Base-by-base conservation (phyloP, 768 basidiomycete genomes). In the Psilocybe azurescens region DNA sequence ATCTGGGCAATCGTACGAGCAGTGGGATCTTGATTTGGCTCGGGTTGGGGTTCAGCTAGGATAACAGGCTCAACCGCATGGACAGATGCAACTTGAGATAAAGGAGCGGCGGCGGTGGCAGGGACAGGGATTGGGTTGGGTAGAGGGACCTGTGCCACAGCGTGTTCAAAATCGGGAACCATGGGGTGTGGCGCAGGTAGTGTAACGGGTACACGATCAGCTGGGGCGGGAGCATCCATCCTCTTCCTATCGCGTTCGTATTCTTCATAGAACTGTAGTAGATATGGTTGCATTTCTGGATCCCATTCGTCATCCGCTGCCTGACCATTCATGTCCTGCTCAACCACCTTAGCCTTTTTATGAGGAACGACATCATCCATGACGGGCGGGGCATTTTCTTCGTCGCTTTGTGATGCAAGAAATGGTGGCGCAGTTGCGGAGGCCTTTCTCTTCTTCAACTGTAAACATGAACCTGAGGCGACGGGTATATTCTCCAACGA, bases 1-100 rank as follows among this genome's bases (percentile, higher is more conserved):
- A 91, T 79, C 46, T 79, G 85, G 1, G 83, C 79, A 32, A 89
- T 59, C 48, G 59, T 36, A 33, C 50, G 9, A 47, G 69, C 63
- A 33, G 54, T 49, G n/a, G 64, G 60, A 49, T 73, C 68, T 44
- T 52, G 39, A 13, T 61, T 56, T 13, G 53, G 48, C 30, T 59
- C 58, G 3, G 60, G 62, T 50, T 57, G 46, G 13, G 59, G 59
- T 56, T 33, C 50, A 16, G 59, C 55, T 18, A 28, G 13, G 16
- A 53, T 66, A 8, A 58, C 53, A 33, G 67, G 62, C 10, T 54
- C 69, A 2, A 57, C 55, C n/a, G 60, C 50, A 57, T 56, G 62
- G 47, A 63, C 64, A 48, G 60, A n/a, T 53, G 33, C 7, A 36
- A 36, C 33, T 11, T 24, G 24, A 24, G 38, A 39, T 11, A 61